Percentiles rank a stretch among this genome's conserved stretches.
These are phyloP conservation scores for Tilletia setariae DNA, from an alignment of 1,284 basidiomycete species.

Conservation along the genomic window DNA sequence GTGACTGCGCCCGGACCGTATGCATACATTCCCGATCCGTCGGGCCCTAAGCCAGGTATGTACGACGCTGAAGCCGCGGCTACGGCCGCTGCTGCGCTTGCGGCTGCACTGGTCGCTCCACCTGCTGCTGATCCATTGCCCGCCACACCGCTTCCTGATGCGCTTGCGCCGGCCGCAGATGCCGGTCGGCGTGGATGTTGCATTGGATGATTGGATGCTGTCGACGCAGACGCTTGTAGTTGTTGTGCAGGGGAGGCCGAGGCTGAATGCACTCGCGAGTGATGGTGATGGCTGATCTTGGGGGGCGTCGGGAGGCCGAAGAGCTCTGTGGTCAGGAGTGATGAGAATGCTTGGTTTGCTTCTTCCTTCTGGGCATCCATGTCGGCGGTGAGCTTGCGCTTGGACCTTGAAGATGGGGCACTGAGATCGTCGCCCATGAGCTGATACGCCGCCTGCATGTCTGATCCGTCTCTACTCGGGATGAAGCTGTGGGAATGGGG, in stretches of 20 bases:
- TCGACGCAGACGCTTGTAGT: background rate
- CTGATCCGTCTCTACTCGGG: conserved; percentile 59
- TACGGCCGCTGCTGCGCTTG: background rate
- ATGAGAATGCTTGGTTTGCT: conserved; percentile 60
- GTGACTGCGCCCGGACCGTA: background rate
- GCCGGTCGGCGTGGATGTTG: background rate
- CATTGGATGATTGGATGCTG: background rate
- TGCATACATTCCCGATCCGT: background rate
- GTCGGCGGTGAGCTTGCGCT: conserved; percentile 42
- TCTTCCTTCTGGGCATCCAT: conserved; percentile 56
- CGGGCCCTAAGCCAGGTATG: background rate
- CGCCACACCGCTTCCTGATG: background rate
- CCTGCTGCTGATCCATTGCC: background rate
- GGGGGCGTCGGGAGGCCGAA: conserved; percentile 50
- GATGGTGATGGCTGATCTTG: background rate
- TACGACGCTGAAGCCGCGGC: background rate
- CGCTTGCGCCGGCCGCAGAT: background rate
- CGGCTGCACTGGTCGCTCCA: background rate
- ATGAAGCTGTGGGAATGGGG: conserved; percentile 56
- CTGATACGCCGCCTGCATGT: conserved; percentile 59
- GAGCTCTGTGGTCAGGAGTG: conserved; percentile 60
- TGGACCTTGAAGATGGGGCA: conserved; percentile 38
- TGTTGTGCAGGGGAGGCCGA: background rate
- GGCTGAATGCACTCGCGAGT: background rate
- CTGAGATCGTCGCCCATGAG: conserved; percentile 56